Evolutionary conservation across 169 alveolate genomes (phyloP).

Genomic region (Eimeria praecox): DNA sequence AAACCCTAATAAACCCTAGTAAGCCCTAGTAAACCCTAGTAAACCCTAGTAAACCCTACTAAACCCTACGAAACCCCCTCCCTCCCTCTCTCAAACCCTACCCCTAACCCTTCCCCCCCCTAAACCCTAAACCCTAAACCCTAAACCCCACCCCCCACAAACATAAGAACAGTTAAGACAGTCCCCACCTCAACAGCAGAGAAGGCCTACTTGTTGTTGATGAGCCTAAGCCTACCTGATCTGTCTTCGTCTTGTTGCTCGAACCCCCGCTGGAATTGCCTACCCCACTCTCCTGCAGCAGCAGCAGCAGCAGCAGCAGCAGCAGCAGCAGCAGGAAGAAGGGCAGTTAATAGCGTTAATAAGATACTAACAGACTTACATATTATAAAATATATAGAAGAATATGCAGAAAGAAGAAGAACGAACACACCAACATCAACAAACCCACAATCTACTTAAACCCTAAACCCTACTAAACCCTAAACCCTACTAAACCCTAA

Average conservation of each 20-base stretch:
- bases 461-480: background rate
- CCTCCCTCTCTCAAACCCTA: too few relatives aligned
- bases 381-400: background rate
- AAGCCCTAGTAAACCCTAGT: too few relatives aligned
- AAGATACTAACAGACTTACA: too few relatives aligned
- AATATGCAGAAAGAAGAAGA: background rate
- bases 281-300: slow-evolving; percentile 46
- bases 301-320: slow-evolving; percentile 29
- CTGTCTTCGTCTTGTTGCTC: slow-evolving; percentile 15
- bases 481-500: background rate
- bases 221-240: slow-evolving; percentile 39
- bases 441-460: background rate
- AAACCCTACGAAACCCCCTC: too few relatives aligned
- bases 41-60: too few relatives aligned
- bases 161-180: background rate
- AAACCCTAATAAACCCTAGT: background rate
- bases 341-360: background rate
- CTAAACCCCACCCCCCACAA: background rate
- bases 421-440: background rate
- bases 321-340: background rate
- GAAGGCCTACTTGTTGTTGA: too few relatives aligned
- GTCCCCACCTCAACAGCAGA: background rate
- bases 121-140: slow-evolving; percentile 20
- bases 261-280: background rate
- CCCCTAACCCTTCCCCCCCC: too few relatives aligned